Evolutionary conservation across 2,329 filamentous ascomycete species (phyloP).

Genomic region (Fusarium liriodendri): DNA sequence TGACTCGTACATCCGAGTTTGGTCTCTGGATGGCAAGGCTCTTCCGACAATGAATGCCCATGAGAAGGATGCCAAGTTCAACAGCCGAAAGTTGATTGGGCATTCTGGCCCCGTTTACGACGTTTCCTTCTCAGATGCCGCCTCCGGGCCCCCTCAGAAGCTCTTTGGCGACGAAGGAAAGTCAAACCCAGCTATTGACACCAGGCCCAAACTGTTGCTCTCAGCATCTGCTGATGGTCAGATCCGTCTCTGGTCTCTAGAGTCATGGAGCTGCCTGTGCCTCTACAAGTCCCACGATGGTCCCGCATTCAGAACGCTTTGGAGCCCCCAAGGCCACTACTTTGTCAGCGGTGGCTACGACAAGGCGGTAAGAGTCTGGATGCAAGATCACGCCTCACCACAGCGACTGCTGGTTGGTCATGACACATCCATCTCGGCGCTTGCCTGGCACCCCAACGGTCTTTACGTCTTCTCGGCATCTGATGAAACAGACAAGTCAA

Average conservation of each 20-base stretch:
- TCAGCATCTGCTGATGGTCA: slow-evolving; percentile 90
- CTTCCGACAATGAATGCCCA: slow-evolving; percentile 74
- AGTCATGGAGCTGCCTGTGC: slow-evolving; percentile 91
- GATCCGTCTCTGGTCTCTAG: slow-evolving; percentile 91
- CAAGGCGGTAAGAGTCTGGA: slow-evolving; percentile 90
- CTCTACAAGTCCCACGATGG: slow-evolving; percentile 94
- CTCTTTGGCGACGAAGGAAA: slow-evolving; percentile 63
- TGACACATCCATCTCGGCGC: slow-evolving; percentile 88
- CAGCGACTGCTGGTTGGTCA: slow-evolving; percentile 91
- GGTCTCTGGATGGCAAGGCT: slow-evolving; percentile 87
- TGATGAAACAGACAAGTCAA: slow-evolving; percentile 85
- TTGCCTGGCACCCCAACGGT: slow-evolving; percentile 96
- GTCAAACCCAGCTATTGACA: slow-evolving; percentile 58
- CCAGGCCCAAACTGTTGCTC: slow-evolving; percentile 79
- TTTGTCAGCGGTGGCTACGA: slow-evolving; percentile 91
- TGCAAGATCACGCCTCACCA: slow-evolving; percentile 90
- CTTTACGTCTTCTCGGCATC: slow-evolving; percentile 94
- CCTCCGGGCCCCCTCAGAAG: slow-evolving; percentile 63
- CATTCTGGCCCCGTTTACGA: slow-evolving; percentile 91
- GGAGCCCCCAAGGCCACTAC: slow-evolving; percentile 95
- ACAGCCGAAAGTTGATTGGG: slow-evolving; percentile 81
- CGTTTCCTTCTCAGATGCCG: slow-evolving; percentile 84
- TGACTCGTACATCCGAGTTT: slow-evolving; percentile 95
- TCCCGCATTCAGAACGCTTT: slow-evolving; percentile 87
- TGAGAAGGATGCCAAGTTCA: slow-evolving; percentile 69